Evolutionary conservation across 1,284 basidiomycete species (phyloP).

Genomic region (Boletellus dicymbophilus): DNA sequence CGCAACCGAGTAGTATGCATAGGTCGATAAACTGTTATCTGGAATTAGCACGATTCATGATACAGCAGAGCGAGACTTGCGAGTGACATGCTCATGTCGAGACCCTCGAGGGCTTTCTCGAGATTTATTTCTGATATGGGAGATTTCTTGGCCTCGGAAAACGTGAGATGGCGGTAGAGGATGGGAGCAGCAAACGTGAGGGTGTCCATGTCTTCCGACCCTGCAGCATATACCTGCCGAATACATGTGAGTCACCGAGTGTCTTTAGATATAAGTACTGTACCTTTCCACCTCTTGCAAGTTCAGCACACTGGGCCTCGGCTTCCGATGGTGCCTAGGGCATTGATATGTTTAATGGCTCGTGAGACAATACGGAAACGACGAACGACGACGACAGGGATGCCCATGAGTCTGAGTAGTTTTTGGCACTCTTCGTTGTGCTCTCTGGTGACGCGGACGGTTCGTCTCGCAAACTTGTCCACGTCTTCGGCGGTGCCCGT

Average conservation of each 20-base stretch:
- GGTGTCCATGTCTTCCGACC: slow-evolving; percentile 99
- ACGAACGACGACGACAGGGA: slow-evolving; percentile 91
- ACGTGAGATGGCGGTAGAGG: slow-evolving; percentile 94
- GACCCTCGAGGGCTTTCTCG: slow-evolving; percentile 80
- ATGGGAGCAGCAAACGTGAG: slow-evolving; percentile 94
- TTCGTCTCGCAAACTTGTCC: slow-evolving; percentile 88
- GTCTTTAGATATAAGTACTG: slow-evolving; percentile 4
- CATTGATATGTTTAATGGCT: slow-evolving; percentile 7
- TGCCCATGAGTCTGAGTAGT: slow-evolving; percentile 93
- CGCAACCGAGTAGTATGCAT: slow-evolving; percentile 96
- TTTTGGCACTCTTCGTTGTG: slow-evolving; percentile 96
- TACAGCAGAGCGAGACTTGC: slow-evolving; percentile 39
- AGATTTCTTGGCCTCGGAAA: slow-evolving; percentile 98
- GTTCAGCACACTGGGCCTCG: slow-evolving; percentile 98
- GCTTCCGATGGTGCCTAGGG: slow-evolving; percentile 94
- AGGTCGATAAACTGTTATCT: slow-evolving; percentile 87
- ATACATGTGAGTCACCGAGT: slow-evolving; percentile 6
- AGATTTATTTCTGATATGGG: slow-evolving; percentile 96
- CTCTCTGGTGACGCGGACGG: slow-evolving; percentile 93
- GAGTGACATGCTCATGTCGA: slow-evolving; percentile 91
- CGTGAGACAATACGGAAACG: slow-evolving; percentile 28
- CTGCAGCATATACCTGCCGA: slow-evolving; percentile 88
- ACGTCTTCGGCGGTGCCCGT: slow-evolving; percentile 90
- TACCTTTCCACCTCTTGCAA: slow-evolving; percentile 93
- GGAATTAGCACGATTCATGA: slow-evolving; percentile 4